Conservation (phyloP, 176 grass and related monocot genomes). For the Aegilops sharonensis region DNA sequence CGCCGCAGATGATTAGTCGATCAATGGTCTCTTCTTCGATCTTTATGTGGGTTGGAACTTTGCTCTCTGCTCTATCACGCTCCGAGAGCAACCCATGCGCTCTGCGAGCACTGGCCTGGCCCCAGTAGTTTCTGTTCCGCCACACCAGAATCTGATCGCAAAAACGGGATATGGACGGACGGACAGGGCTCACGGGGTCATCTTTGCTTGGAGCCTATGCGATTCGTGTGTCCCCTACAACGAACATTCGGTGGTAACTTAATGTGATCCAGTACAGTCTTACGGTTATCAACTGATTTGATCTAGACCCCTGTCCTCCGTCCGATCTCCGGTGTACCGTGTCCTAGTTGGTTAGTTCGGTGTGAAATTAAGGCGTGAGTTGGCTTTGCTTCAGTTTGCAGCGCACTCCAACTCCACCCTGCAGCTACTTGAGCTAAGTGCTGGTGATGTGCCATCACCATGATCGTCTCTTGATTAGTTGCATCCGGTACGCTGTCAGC, state of each 20-base stretch:
- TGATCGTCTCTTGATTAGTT: not conserved
- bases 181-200: not conserved
- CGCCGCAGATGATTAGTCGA: not conserved
- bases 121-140: not conserved
- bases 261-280: not conserved
- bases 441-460: not conserved
- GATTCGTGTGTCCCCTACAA: not conserved
- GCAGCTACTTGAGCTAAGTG: not conserved
- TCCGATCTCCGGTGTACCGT: not conserved
- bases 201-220: not conserved
- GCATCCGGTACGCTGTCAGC: not conserved
- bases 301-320: not conserved
- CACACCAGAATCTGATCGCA: not conserved
- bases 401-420: not conserved
- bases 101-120: too few relatives aligned
- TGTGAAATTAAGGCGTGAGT: not conserved
- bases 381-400: constrained; percentile 27
- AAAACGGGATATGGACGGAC: not conserved
- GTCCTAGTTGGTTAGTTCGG: not conserved
- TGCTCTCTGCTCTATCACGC: not conserved
- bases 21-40: not conserved
- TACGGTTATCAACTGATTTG: not conserved
- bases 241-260: not conserved
- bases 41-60: constrained; percentile 15
- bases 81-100: not conserved